phyloP scores from a whole-genome alignment of 768 basidiomycete species.

The Rhizopogon roseolus region DNA sequence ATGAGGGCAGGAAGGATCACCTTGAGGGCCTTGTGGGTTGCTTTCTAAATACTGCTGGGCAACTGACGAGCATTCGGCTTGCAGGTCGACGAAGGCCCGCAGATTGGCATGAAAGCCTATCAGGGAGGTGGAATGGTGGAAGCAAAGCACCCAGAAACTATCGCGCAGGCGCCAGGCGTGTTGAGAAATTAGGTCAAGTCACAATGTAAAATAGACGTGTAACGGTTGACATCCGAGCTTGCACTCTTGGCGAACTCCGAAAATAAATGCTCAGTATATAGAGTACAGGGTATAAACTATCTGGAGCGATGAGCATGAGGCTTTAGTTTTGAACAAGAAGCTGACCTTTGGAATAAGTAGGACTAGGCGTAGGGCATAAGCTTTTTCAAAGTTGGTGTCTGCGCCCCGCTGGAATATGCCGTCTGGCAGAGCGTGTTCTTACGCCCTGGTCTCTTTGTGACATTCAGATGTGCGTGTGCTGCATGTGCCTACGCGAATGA shows the following conservation, averaged over 20 bases:
- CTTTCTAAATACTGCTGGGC: too few species aligned
- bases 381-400: conserved; percentile 66
- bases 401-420: conserved; percentile 59
- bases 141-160: background rate
- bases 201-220: too few species aligned
- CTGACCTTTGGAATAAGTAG: conserved; percentile 12
- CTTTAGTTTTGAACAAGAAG: background rate
- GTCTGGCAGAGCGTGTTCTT: conserved; percentile 65
- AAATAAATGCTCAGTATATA: background rate
- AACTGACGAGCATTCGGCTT: background rate
- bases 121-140: background rate
- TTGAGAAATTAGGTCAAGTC: background rate
- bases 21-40: conserved; percentile 49
- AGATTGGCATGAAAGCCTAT: background rate
- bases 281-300: background rate
- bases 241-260: background rate
- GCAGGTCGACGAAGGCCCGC: background rate
- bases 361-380: conserved; percentile 64
- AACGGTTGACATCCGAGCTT: background rate
- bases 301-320: background rate
- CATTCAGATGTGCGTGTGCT: conserved; percentile 71
- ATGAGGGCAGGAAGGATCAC: conserved; percentile 55
- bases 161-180: background rate
- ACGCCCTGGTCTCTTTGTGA: conserved; percentile 55
- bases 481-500: conserved; percentile 51